Base-by-base conservation (phyloP, 2,329 filamentous ascomycete genomes). In the Mollisia scopiformis region DNA sequence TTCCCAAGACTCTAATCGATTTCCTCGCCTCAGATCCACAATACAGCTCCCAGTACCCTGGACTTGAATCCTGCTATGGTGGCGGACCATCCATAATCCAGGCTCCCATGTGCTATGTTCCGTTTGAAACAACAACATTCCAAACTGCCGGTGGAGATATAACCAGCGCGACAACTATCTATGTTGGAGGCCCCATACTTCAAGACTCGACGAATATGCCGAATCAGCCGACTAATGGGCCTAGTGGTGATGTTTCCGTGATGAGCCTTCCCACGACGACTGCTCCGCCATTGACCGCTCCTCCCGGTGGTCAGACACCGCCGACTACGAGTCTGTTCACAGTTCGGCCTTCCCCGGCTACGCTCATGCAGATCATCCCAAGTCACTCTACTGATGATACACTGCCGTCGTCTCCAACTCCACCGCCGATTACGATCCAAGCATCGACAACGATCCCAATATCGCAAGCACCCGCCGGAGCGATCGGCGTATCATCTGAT, bases 1-100 rank as follows among this genome's bases (percentile, higher is more conserved):
- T 65, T 10, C 66, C 66, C 4, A 58, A 65, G 43, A 56, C 58
- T 0, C 30, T 68, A 3, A 47, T 68, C n/a, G 58, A 64, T 25
- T 65, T 58, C 35, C 39, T 68, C 11, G 55, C 52, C 25, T 25
- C 31, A 27, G 43, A 62, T 23, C 59, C 55, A 5, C 47, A 58
- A 7, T 62, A 61, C n/a, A 56, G 57, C n/a, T 19, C 57, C 2
- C 59, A 65, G 43, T 62, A 60, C 41, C 58, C 61, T 14, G 66
- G 58, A 16, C 21, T 66, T 16, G 46, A 28, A 3, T 49, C 55
- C 13, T 66, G 63, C 43, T 27, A 59, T 2, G 61, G 64, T 19
- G 66, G 37, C 28, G 66, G 64, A 6, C 66, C 66, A 1, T 61
- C 61, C 5, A 63, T 67, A 25, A 21, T 60, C 31, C 51, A 39